phyloP scores from a whole-genome alignment of 148 eudicot species.

The Vaccinium myrtillus region DNA sequence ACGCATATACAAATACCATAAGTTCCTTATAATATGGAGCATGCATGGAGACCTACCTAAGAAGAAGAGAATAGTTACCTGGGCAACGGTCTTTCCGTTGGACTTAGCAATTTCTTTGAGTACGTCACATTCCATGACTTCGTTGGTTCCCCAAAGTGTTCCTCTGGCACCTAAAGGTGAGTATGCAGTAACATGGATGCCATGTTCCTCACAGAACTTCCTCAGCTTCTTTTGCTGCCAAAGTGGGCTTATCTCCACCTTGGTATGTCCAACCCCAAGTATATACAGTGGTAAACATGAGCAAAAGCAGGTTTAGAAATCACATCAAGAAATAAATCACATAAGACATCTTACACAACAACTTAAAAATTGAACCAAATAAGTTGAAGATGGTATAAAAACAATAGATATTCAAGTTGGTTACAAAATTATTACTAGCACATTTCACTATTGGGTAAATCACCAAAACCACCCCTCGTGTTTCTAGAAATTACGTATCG shows the following conservation, averaged over 20 bases:
- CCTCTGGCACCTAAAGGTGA: constrained; percentile 24
- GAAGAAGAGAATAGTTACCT: constrained; percentile 4
- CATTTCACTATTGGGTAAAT: no score
- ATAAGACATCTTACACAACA: not conserved
- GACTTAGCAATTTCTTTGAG: constrained; percentile 20
- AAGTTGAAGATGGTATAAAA: no score
- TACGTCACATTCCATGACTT: constrained; percentile 15
- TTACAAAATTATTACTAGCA: no score
- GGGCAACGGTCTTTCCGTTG: constrained; percentile 22
- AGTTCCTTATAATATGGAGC: no score
- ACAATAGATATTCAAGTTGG: no score
- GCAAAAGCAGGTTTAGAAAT: not conserved
- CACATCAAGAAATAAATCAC: not conserved
- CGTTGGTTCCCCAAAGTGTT: constrained; percentile 7
- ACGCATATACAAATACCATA: no score
- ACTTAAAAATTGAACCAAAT: no score
- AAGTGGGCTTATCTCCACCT: constrained; percentile 27
- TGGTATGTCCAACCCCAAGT: not conserved
- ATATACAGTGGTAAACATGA: not conserved
- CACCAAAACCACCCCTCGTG: no score
- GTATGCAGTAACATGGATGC: constrained; percentile 20
- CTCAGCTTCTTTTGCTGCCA: constrained; percentile 27
- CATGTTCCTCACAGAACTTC: constrained; percentile 16
- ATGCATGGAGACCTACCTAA: no score
- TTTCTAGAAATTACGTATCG: no score